Conservation (phyloP, 306 rosid species). For the Fragaria ananassa region DNA sequence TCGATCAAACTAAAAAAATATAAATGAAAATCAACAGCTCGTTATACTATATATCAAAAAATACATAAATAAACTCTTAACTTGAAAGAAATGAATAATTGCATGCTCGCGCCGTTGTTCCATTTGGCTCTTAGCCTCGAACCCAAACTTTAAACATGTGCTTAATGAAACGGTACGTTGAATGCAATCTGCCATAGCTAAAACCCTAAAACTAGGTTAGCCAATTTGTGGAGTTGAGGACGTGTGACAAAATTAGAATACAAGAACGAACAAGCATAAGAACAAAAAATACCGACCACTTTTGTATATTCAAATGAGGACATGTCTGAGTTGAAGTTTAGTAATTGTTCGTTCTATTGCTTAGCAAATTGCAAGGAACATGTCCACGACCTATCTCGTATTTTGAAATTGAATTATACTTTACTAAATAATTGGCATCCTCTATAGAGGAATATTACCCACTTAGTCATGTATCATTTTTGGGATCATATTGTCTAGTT, state of each 20-base stretch:
- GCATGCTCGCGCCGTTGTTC: not conserved
- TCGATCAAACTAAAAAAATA: too few relatives aligned
- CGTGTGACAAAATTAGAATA: slow-evolving; percentile 1
- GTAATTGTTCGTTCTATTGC: not conserved
- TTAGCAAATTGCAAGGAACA: slow-evolving; percentile 1
- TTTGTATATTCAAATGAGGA: not conserved
- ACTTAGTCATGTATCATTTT: not conserved
- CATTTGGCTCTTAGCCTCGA: not conserved
- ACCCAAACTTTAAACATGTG: not conserved
- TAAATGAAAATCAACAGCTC: too few relatives aligned
- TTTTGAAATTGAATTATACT: not conserved
- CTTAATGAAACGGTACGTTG: not conserved
- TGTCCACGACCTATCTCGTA: not conserved
- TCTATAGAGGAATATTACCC: not conserved
- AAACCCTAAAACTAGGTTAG: not conserved
- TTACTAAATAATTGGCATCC: not conserved
- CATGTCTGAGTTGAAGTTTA: not conserved
- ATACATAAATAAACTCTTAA: too few relatives aligned
- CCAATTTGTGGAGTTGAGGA: not conserved
- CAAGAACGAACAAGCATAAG: not conserved
- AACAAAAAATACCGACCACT: not conserved
- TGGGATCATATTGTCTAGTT: not conserved
- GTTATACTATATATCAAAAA: too few relatives aligned
- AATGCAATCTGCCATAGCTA: not conserved
- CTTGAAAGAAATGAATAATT: not conserved